phyloP scores from a whole-genome alignment of 257 asterid species.

The Plantago ovata region DNA sequence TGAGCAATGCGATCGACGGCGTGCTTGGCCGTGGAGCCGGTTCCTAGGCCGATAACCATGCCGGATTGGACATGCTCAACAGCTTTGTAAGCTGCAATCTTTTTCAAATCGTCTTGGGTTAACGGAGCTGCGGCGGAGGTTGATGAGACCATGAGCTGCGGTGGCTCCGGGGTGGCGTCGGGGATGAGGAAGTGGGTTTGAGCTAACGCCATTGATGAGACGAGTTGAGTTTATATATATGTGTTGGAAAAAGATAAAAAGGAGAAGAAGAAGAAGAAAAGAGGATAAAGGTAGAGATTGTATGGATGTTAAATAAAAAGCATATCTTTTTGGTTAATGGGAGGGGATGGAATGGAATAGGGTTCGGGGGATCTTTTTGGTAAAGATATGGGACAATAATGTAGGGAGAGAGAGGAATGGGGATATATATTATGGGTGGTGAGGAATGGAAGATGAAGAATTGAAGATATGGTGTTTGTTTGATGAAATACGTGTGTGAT shows the following conservation, averaged over 20 bases:
- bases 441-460: conserved; percentile 21
- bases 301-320: conserved; percentile 6
- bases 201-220: conserved; percentile 47
- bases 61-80: conserved; percentile 63
- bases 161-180: conserved; percentile 31
- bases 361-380: background rate
- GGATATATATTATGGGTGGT: background rate
- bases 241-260: too few relatives aligned
- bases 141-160: conserved; percentile 30
- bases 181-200: conserved; percentile 33
- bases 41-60: conserved; percentile 61
- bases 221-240: conserved; percentile 6
- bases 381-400: too few relatives aligned
- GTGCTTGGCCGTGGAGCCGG: conserved; percentile 64
- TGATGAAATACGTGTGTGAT: conserved; percentile 10
- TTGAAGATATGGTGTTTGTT: conserved; percentile 24
- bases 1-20: conserved; percentile 58
- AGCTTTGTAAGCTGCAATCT: conserved; percentile 56
- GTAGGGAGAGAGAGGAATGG: background rate
- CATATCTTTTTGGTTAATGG: background rate
- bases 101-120: conserved; percentile 60
- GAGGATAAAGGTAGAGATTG: background rate
- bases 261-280: too few relatives aligned
- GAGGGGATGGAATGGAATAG: conserved; percentile 5
- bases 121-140: conserved; percentile 28